Conservation (phyloP, 331 rosid species). For the Telfairia occidentalis region DNA sequence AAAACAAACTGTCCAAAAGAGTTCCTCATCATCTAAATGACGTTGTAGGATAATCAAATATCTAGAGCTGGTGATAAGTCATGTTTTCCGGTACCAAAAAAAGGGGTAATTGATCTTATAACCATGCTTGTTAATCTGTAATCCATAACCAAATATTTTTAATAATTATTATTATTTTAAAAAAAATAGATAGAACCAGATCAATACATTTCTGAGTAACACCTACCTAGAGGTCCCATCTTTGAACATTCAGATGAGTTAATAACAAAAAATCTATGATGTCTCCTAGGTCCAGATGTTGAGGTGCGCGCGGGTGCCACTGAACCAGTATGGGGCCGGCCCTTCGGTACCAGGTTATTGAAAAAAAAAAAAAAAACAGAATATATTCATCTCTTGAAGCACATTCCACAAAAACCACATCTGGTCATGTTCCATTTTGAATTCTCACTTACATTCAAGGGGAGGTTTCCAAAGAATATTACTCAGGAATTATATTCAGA, state of each 20-base stretch:
- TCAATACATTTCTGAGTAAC: too few relatives aligned
- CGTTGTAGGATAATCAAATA: not conserved
- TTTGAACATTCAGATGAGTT: too few relatives aligned
- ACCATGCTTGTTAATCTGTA: not conserved
- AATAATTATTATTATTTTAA: too few relatives aligned
- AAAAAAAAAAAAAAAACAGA: not conserved
- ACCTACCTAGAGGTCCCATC: too few relatives aligned
- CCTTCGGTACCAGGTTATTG: too few relatives aligned
- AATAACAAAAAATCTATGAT: too few relatives aligned
- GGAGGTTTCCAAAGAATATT: constrained; percentile 71
- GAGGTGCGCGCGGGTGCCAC: too few relatives aligned
- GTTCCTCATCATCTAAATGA: not conserved
- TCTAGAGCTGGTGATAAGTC: not conserved
- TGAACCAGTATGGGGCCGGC: too few relatives aligned
- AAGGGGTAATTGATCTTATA: not conserved
- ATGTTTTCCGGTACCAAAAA: not conserved
- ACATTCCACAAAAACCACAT: constrained; percentile 89
- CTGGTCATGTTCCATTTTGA: constrained; percentile 57
- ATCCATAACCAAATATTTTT: too few relatives aligned
- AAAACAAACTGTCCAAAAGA: not conserved
- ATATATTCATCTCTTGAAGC: constrained; percentile 52
- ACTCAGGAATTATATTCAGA: too few relatives aligned
- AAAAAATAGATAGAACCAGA: too few relatives aligned
- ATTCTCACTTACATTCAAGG: constrained; percentile 46
- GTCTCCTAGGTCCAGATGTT: too few relatives aligned